Conservation (phyloP, 192 early-diverging fungal species). For the Backusella psychrophila region DNA sequence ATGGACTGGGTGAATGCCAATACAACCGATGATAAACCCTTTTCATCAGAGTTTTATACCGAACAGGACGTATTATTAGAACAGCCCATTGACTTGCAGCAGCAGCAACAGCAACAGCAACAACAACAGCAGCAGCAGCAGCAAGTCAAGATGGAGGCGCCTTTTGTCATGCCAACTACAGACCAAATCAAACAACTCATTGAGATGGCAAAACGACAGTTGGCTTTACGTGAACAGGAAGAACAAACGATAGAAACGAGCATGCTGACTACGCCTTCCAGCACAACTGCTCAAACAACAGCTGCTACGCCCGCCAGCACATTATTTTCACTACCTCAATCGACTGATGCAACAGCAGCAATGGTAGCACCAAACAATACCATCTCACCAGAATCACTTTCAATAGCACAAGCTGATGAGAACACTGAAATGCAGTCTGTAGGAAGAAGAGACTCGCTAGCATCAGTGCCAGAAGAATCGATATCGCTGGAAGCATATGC, state of each 20-base stretch:
- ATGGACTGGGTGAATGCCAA: slow-evolving; percentile 20
- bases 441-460: slow-evolving; percentile 7
- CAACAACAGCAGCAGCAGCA: neutral
- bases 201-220: slow-evolving; percentile 33
- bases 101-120: neutral
- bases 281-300: neutral
- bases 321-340: neutral
- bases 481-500: slow-evolving; percentile 19
- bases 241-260: slow-evolving; percentile 5
- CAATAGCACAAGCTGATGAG: neutral
- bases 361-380: neutral
- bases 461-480: slow-evolving; percentile 7
- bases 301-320: neutral
- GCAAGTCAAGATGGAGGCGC: neutral
- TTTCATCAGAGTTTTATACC: neutral
- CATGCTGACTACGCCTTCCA: neutral
- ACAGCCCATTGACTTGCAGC: neutral
- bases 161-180: slow-evolving; percentile 21
- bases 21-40: neutral
- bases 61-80: slow-evolving; percentile 5
- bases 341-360: too few relatives aligned
- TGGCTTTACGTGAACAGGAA: slow-evolving; percentile 31
- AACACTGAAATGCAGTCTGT: neutral
- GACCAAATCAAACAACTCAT: slow-evolving; percentile 38
- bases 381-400: neutral